phyloP scores from a whole-genome alignment of 306 rosid genomes.

The Datisca glomerata region DNA sequence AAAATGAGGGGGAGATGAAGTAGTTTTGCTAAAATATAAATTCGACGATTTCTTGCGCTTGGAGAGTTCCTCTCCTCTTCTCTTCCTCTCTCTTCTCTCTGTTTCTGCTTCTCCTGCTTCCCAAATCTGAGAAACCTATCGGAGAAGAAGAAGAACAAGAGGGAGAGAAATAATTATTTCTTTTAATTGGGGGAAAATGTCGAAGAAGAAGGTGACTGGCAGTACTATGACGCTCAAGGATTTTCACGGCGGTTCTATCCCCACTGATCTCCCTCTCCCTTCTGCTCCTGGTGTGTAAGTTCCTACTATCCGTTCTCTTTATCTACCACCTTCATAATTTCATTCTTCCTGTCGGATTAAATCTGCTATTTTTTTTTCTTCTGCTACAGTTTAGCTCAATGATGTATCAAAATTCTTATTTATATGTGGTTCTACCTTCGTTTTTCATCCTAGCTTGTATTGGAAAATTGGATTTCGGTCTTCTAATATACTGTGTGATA shows the following conservation, averaged over 20 bases:
- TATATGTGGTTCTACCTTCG: no score
- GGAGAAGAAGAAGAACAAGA: not conserved
- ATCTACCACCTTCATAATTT: no score
- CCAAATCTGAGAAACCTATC: not conserved
- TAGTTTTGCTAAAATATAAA: no score
- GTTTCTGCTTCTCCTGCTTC: no score
- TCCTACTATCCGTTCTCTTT: constrained; percentile 21
- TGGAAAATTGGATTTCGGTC: constrained; percentile 2
- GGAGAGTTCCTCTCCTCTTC: constrained; percentile 10
- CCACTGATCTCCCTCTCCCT: constrained; percentile 93
- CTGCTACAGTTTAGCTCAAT: no score
- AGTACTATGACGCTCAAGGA: constrained; percentile 96
- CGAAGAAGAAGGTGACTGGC: constrained; percentile 93
- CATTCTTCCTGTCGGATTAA: not conserved
- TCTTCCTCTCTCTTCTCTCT: not conserved
- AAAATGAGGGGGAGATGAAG: no score
- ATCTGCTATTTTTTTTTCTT: no score
- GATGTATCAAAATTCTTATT: no score
- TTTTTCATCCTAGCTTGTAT: not conserved
- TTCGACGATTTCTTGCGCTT: constrained; percentile 5
- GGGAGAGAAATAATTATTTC: constrained; percentile 1
- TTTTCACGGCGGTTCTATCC: constrained; percentile 96
- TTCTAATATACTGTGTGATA: not conserved
- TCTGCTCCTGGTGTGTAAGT: constrained; percentile 97
- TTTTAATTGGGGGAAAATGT: constrained; percentile 35